A percentile compares a stretch with the other conserved stretches of the same genome.
These are phyloP conservation scores for Trichoderma gamsii DNA, from an alignment of 495 filamentous ascomycete species.

Conservation along the genomic window DNA sequence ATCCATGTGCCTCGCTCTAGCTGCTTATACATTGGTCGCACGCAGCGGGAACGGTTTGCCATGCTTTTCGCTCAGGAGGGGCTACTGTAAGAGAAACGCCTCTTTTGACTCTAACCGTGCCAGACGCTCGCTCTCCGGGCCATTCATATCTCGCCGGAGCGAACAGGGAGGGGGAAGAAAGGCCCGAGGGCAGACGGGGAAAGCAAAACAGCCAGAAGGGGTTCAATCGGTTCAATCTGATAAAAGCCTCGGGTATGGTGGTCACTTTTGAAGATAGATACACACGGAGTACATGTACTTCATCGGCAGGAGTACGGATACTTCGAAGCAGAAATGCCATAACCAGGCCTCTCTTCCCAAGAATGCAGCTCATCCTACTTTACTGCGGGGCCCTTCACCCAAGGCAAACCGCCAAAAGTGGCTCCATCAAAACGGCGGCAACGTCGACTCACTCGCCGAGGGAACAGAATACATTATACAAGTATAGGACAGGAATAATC, in stretches of 20 bases:
- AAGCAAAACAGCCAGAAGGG: neutral
- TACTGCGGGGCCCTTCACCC: neutral
- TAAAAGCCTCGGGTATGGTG: neutral
- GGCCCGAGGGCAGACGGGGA: conserved; percentile 1
- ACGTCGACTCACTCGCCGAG: conserved; percentile 1
- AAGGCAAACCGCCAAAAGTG: neutral
- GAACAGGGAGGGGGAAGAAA: conserved; percentile 5
- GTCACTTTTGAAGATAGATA: neutral
- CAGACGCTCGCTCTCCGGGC: neutral
- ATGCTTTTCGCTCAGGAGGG: neutral
- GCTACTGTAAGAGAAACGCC: neutral
- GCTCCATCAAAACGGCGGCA: neutral
- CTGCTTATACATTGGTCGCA: conserved; percentile 7
- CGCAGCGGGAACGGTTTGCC: neutral
- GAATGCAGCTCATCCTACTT: neutral
- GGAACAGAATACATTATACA: neutral
- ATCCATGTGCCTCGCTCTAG: conserved; percentile 10
- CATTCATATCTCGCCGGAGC: neutral
- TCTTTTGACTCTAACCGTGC: neutral
- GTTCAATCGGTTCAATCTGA: neutral
- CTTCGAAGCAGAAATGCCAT: too few relatives aligned
- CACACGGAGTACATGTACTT: neutral
- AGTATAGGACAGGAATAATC: neutral
- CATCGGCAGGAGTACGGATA: too few relatives aligned
- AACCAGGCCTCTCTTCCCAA: neutral